Evolutionary conservation across 2,329 filamentous ascomycete genomes (phyloP).

Genomic region (Lomentospora prolificans): DNA sequence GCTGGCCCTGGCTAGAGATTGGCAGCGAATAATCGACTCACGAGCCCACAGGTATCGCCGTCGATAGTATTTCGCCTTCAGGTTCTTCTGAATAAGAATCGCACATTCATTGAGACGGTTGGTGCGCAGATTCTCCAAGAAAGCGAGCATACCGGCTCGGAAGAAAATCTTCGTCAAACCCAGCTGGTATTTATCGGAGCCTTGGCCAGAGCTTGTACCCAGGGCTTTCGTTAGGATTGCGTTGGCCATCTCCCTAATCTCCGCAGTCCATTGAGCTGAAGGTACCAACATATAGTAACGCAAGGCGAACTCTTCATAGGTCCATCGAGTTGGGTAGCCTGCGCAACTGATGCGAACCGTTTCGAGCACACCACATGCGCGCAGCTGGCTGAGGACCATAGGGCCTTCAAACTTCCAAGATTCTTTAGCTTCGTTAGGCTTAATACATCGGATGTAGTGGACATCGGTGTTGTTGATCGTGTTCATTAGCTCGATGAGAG

Average conservation of each 20-base stretch:
- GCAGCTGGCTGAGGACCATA: constrained; percentile 94
- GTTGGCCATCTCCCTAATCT: constrained; percentile 90
- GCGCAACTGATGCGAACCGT: constrained; percentile 96
- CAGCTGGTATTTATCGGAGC: constrained; percentile 89
- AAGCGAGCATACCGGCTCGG: constrained; percentile 96
- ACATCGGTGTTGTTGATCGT: constrained; percentile 98
- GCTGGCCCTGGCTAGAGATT: constrained; percentile 68
- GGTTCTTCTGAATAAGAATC: constrained; percentile 97
- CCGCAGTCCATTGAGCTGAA: constrained; percentile 81
- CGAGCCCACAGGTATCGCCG: constrained; percentile 82
- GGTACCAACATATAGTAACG: constrained; percentile 97
- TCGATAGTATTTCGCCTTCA: constrained; percentile 90
- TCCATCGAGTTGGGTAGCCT: constrained; percentile 96
- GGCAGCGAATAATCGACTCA: constrained; percentile 67
- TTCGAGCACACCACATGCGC: constrained; percentile 97
- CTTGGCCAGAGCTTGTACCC: constrained; percentile 63
- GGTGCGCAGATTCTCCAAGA: constrained; percentile 88
- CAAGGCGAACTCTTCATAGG: constrained; percentile 94
- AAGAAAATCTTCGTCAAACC: constrained; percentile 99
- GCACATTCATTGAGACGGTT: constrained; percentile 85
- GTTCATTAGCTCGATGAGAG: constrained; percentile 92
- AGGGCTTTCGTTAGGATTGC: constrained; percentile 83
- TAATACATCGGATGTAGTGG: constrained; percentile 98
- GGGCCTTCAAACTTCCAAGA: constrained; percentile 98
- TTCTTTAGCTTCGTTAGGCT: constrained; percentile 94